Conservation (phyloP, 768 basidiomycete species). For the Amyloporia xantha region DNA sequence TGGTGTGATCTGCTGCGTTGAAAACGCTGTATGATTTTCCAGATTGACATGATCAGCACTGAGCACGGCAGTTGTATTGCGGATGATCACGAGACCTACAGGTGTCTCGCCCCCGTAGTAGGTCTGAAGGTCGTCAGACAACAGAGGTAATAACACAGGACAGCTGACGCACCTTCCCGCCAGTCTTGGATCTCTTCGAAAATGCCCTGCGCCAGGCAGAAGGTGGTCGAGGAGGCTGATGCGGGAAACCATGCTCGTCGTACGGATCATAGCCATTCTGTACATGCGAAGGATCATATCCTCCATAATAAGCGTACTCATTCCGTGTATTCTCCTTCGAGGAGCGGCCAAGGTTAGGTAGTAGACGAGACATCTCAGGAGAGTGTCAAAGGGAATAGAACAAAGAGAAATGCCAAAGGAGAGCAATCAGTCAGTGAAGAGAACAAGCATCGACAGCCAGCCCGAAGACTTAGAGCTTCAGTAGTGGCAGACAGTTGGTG, state of each 20-base stretch:
- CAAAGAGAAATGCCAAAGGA: neutral
- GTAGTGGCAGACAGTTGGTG: neutral
- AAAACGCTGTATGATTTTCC: neutral
- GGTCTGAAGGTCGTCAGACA: neutral
- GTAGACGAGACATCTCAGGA: slow-evolving; percentile 20
- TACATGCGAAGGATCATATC: slow-evolving; percentile 13
- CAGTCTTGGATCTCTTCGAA: slow-evolving; percentile 9
- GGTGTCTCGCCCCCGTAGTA: slow-evolving; percentile 5
- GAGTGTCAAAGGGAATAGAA: neutral
- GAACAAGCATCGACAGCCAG: neutral
- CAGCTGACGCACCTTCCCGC: neutral
- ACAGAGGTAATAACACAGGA: neutral
- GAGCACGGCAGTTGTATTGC: neutral
- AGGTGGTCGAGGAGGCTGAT: slow-evolving; percentile 10
- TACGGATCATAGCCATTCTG: slow-evolving; percentile 11
- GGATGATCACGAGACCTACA: neutral
- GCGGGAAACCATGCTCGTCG: slow-evolving; percentile 16
- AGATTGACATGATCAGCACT: neutral
- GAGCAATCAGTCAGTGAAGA: neutral
- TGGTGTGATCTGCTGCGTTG: slow-evolving; percentile 5
- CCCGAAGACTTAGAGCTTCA: neutral
- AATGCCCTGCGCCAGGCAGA: slow-evolving; percentile 21
- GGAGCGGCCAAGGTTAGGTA: slow-evolving; percentile 20
- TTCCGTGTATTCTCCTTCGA: slow-evolving; percentile 11
- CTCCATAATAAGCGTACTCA: slow-evolving; percentile 11